These are phyloP conservation scores for Curvularia verruculosa DNA, from an alignment of 2,329 filamentous ascomycete genomes.

Conservation along the genomic window DNA sequence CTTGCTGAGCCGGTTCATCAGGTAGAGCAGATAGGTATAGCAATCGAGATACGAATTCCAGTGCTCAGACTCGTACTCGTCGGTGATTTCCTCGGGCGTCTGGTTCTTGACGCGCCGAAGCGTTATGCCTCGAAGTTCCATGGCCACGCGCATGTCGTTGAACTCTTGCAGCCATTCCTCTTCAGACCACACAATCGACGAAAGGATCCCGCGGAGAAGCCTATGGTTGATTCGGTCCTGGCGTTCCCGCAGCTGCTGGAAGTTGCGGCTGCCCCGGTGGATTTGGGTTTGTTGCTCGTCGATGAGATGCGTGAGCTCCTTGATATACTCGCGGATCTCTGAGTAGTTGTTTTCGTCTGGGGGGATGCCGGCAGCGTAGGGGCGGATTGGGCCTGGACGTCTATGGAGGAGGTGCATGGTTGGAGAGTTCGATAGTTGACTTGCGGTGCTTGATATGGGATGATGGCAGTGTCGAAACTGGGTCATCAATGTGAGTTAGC, in stretches of 20 bases:
- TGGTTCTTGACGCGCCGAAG: neutral
- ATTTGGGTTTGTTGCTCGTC: neutral
- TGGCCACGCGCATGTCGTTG: neutral
- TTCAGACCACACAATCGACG: too few species aligned
- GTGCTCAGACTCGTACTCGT: neutral
- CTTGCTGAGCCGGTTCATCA: neutral
- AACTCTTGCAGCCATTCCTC: neutral
- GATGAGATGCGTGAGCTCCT: neutral
- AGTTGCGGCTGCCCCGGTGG: too few species aligned
- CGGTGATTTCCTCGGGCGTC: neutral
- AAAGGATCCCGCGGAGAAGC: neutral
- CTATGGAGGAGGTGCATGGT: neutral
- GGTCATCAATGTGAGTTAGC: neutral
- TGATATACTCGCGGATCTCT: neutral
- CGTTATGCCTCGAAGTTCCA: neutral
- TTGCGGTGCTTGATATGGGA: neutral
- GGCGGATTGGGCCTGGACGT: neutral
- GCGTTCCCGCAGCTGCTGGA: neutral
- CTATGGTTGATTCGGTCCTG: neutral
- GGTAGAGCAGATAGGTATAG: neutral
- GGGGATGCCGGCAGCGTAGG: neutral
- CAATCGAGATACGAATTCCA: neutral
- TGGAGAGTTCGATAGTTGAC: neutral
- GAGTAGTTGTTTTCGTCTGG: neutral
- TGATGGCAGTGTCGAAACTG: too few species aligned